A percentile compares a stretch with the other conserved stretches of the same genome.
Conservation (phyloP, 2,329 filamentous ascomycete genomes). For the Shiraia sp. region DNA sequence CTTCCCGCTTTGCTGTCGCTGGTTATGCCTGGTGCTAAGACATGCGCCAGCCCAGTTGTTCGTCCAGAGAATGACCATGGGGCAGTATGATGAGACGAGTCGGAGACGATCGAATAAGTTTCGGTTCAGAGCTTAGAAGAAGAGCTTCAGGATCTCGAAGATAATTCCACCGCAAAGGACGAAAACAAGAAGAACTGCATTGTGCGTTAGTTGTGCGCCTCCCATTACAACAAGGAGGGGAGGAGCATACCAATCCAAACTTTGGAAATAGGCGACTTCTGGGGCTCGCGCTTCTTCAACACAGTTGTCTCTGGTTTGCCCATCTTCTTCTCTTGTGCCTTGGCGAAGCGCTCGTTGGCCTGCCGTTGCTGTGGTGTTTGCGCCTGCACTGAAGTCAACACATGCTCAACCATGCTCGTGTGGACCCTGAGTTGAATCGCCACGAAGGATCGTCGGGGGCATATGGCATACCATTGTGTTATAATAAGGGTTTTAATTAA, state of each 20-base stretch:
- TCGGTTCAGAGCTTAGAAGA: conserved; percentile 38
- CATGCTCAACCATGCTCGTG: background rate
- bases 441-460: too few species aligned
- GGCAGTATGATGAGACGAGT: background rate
- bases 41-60: background rate
- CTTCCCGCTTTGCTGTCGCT: too few species aligned
- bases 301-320: conserved; percentile 62
- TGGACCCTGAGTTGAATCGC: conserved; percentile 1
- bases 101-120: too few species aligned
- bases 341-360: conserved; percentile 78
- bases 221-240: background rate
- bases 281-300: conserved; percentile 53
- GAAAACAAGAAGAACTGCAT: conserved; percentile 63
- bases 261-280: conserved; percentile 59
- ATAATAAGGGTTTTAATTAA: too few species aligned
- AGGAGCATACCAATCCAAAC: conserved; percentile 62
- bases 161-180: conserved; percentile 64
- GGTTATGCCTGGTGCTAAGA: background rate
- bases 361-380: conserved; percentile 85
- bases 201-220: background rate
- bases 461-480: background rate
- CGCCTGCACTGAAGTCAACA: conserved; percentile 58
- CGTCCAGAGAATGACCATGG: background rate
- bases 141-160: conserved; percentile 59
- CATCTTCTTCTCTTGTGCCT: conserved; percentile 72